A percentile compares a stretch with the other conserved stretches of the same genome.
phyloP scores from a whole-genome alignment of 352 stramenopile genomes.

The Globisporangium emineosum region DNA sequence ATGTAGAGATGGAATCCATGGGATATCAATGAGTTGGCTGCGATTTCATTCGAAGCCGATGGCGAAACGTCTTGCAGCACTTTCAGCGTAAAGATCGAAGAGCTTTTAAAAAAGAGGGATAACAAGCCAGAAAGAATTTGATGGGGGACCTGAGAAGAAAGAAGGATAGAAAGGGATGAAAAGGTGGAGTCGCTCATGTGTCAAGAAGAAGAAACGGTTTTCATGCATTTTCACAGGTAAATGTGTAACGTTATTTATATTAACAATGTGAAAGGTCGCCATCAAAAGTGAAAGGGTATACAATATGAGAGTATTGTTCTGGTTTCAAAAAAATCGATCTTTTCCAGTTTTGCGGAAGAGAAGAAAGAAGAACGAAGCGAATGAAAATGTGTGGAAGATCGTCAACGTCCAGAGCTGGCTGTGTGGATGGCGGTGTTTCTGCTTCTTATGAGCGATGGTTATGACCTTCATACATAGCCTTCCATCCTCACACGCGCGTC shows the following conservation, averaged over 20 bases:
- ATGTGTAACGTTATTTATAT: background rate
- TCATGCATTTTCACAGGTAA: background rate
- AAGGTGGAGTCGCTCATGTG: background rate
- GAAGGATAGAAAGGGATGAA: background rate
- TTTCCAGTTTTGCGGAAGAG: background rate
- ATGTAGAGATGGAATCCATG: background rate
- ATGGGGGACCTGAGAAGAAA: background rate
- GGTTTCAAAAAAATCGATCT: background rate
- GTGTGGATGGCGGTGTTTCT: background rate
- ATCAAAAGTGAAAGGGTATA: background rate
- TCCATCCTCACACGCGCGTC: background rate
- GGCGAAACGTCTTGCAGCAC: background rate
- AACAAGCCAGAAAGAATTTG: background rate
- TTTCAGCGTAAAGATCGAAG: too few relatives aligned
- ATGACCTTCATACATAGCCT: background rate
- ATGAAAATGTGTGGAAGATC: background rate
- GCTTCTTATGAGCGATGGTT: background rate
- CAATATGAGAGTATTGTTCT: too few relatives aligned
- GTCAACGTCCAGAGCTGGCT: background rate
- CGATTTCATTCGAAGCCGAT: background rate
- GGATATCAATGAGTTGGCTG: background rate
- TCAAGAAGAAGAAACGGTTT: background rate
- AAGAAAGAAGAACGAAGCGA: background rate
- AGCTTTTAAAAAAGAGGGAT: background rate
- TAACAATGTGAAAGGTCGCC: background rate